A percentile compares a stretch with the other conserved stretches of the same genome.
phyloP scores from a whole-genome alignment of 148 eudicot genomes.

The Rhododendron henanense region DNA sequence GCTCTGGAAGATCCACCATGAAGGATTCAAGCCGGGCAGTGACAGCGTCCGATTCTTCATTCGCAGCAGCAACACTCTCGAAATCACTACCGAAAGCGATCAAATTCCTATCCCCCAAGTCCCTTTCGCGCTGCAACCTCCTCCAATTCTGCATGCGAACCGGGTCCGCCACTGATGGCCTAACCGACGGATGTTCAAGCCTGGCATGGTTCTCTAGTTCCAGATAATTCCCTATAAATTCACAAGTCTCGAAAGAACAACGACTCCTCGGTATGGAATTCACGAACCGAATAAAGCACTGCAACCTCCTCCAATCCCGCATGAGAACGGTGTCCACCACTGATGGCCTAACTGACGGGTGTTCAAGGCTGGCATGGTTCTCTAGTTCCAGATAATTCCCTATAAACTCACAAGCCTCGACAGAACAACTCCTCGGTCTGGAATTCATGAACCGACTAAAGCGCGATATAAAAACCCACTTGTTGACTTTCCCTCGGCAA shows the following conservation, averaged over 20 bases:
- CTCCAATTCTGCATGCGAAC: no score
- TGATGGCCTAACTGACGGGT: neutral
- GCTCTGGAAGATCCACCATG: no score
- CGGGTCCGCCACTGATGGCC: no score
- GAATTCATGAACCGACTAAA: slow-evolving; percentile 25
- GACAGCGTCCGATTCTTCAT: no score
- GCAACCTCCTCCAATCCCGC: no score
- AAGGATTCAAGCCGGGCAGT: no score
- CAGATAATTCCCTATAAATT: slow-evolving; percentile 23
- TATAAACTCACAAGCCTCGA: slow-evolving; percentile 25
- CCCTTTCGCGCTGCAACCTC: no score
- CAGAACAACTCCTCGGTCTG: slow-evolving; percentile 29
- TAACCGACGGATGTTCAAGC: neutral
- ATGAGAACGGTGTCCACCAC: no score
- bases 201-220: slow-evolving; percentile 1
- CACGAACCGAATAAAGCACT: slow-evolving; percentile 11
- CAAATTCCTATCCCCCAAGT: no score
- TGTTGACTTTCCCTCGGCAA: slow-evolving; percentile 32
- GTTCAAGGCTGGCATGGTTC: neutral
- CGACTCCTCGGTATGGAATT: slow-evolving; percentile 17
- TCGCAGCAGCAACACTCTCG: no score
- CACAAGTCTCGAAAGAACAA: slow-evolving; percentile 30
- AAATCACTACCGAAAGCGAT: no score
- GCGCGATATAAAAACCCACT: slow-evolving; percentile 19
- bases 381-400: slow-evolving; percentile 26